Evolutionary conservation across 2,329 filamentous ascomycete genomes (phyloP), one percentile per base, ranked within the genome.

Genomic region (Alternaria dauci): DNA sequence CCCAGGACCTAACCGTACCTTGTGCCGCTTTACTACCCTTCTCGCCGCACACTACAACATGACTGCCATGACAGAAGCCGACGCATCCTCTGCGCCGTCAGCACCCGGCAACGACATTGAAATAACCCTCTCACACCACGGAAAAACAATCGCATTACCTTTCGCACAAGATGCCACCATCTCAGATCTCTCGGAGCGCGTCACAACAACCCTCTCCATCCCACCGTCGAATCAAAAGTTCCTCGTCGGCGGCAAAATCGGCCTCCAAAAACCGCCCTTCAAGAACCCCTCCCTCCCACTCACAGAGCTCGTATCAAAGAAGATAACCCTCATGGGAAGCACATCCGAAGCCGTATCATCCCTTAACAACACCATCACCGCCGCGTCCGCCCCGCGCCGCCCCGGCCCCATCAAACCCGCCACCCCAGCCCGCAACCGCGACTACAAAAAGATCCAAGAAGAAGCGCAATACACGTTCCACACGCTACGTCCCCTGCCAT

Each of bases 391-490:
- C 4, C 80, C 75, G 55, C 81, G 80, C 60, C 72, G 74, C 59
- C 76, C 63, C 55, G 76, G 70, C 53, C 79, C 68, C 70, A 76
- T 79, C 74, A 80, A 78, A 78, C 76, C 70, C 70, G 79, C 76
- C 52, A 73, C 64, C 63, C 80, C 72, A 56, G 73, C 75, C 23
- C 76, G 69, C 43, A 82, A 79, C 57, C 73, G 77, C 62, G 83
- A 81, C 74, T 75, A 80, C 76, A 82, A 82, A 67, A 82, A 80
- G 41, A 75, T 80, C 2, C 80, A 83, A 73, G 87, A 88, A n/a
- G 86, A 89, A 59, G 81, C 83, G 20, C 84, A 83, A 61, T 97
- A 96, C 81, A 96, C 91, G 0, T 99, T 99, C 80, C 85, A 89
- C 65, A 87, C 87, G 0, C 83, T 98, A 1, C 86, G 88, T 1